These are phyloP conservation scores for Helichrysum umbraculigerum DNA, from an alignment of 129 eudicot species.

Conservation along the genomic window DNA sequence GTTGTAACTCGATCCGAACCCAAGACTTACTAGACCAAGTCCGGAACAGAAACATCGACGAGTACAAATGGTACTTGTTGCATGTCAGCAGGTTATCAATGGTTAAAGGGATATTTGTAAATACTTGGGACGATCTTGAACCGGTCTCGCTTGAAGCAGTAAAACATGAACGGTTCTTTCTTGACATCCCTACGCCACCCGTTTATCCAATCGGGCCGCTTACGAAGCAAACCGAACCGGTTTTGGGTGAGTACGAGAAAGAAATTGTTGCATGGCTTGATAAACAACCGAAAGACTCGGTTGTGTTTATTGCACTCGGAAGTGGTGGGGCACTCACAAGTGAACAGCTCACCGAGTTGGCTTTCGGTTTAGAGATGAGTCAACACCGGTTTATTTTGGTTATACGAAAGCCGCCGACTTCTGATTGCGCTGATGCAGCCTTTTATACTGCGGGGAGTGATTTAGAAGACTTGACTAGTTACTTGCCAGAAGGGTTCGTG, in stretches of 20 bases:
- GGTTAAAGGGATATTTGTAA: constrained; percentile 43
- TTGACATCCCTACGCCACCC: constrained; percentile 33
- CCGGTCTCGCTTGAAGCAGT: constrained; percentile 28
- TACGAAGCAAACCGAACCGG: constrained; percentile 26
- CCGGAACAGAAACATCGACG: constrained; percentile 34
- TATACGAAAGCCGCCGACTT: constrained; percentile 38
- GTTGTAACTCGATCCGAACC: constrained; percentile 34
- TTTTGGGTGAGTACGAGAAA: not conserved
- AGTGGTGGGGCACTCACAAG: constrained; percentile 53
- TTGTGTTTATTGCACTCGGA: constrained; percentile 47
- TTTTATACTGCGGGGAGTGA: constrained; percentile 31
- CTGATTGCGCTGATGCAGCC: constrained; percentile 20
- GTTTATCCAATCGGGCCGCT: constrained; percentile 56
- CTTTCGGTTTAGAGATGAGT: constrained; percentile 59
- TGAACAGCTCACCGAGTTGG: constrained; percentile 50
- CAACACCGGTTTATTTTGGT: constrained; percentile 46
- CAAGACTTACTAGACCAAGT: constrained; percentile 40
- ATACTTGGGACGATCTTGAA: constrained; percentile 58
- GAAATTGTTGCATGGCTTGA: constrained; percentile 49
- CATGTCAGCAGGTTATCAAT: constrained; percentile 29
- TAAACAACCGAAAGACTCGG: constrained; percentile 47
- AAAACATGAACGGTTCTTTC: constrained; percentile 25
- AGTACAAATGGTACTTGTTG: constrained; percentile 41
- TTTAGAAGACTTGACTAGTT: constrained; percentile 19
- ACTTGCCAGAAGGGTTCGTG: constrained; percentile 55